These are phyloP conservation scores for Piper betle DNA, from an alignment of 164 flowering plant genomes.

Conservation along the genomic window DNA sequence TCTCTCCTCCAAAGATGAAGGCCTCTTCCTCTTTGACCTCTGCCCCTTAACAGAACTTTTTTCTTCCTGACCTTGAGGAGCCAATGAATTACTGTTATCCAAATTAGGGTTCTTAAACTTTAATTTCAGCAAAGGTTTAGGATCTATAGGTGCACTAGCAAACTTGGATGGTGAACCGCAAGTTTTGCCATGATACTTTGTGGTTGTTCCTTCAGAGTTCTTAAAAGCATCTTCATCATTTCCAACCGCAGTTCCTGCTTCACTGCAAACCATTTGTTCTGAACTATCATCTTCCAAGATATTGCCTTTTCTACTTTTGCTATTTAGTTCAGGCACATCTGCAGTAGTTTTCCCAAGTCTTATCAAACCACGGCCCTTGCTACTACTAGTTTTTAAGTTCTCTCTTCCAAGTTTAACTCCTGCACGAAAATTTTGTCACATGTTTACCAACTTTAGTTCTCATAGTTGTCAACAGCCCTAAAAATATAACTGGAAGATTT, in stretches of 20 bases:
- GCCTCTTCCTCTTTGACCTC: slow-evolving; percentile 89
- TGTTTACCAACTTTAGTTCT: background rate
- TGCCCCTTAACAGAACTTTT: slow-evolving; percentile 72
- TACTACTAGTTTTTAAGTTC: slow-evolving; percentile 22
- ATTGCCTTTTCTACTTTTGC: slow-evolving; percentile 20
- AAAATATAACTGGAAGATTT: too few relatives aligned
- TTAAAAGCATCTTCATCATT: slow-evolving; percentile 22
- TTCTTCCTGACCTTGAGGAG: slow-evolving; percentile 50
- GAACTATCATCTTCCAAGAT: slow-evolving; percentile 15
- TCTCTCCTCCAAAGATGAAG: slow-evolving; percentile 43
- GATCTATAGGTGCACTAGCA: slow-evolving; percentile 40
- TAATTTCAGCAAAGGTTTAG: slow-evolving; percentile 62
- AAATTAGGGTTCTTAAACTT: slow-evolving; percentile 60
- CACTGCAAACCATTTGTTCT: slow-evolving; percentile 22
- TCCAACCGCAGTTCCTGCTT: slow-evolving; percentile 19
- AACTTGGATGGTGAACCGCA: slow-evolving; percentile 13
- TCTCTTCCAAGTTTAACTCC: slow-evolving; percentile 24
- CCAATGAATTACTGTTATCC: slow-evolving; percentile 41
- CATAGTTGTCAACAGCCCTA: too few relatives aligned
- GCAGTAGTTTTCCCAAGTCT: slow-evolving; percentile 41
- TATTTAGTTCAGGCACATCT: slow-evolving; percentile 27
- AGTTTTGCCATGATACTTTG: slow-evolving; percentile 21
- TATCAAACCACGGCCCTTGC: slow-evolving; percentile 32
- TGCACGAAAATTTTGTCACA: slow-evolving; percentile 12
- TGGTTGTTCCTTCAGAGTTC: slow-evolving; percentile 30